phyloP scores from a whole-genome alignment of 257 asterid genomes.

The Mitragyna speciosa region DNA sequence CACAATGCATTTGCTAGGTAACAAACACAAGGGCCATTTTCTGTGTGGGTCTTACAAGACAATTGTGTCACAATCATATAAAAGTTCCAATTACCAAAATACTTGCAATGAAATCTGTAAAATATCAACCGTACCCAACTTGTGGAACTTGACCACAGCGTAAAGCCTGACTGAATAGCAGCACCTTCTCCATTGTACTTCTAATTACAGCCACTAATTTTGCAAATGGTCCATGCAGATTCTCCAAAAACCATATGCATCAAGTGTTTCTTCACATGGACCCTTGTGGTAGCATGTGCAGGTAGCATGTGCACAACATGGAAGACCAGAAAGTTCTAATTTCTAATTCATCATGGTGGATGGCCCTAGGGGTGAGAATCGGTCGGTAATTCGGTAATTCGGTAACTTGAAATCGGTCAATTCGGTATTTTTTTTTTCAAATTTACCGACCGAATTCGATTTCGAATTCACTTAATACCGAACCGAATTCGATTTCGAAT shows the following conservation, averaged over 20 bases:
- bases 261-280: constrained; percentile 11
- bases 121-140: not conserved
- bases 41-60: not conserved
- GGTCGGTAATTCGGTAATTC: no score
- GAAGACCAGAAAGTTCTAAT: not conserved
- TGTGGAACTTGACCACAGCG: not conserved
- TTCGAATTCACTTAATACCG: no score
- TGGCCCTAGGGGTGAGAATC: no score
- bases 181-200: not conserved
- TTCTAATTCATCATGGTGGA: not conserved
- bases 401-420: no score
- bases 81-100: not conserved
- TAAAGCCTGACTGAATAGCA: not conserved
- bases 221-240: constrained; percentile 11
- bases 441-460: no score
- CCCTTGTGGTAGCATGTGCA: not conserved
- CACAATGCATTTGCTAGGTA: not conserved
- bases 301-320: not conserved
- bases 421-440: no score
- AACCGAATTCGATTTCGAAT: no score
- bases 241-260: constrained; percentile 3
- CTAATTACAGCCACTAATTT: not conserved
- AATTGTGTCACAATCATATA: not conserved
- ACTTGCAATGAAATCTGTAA: not conserved
- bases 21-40: not conserved